Percentiles rank a stretch among this genome's conserved stretches.
Evolutionary conservation across 192 early-diverging fungal species (phyloP).

Genomic region (Podila minutissima): DNA sequence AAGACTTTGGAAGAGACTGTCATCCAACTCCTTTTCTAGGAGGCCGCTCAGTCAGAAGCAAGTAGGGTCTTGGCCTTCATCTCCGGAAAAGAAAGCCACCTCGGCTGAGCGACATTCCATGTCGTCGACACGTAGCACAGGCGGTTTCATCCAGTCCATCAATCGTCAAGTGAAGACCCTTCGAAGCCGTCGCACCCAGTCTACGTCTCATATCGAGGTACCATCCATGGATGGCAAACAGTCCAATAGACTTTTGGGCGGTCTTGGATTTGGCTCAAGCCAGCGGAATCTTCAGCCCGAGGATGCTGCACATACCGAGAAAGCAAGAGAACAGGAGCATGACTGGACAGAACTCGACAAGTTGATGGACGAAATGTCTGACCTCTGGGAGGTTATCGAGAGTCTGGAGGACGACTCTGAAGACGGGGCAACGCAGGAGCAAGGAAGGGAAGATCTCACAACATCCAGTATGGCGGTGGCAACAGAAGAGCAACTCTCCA

Average conservation of each 20-base stretch:
- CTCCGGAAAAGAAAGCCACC: slow-evolving; percentile 7
- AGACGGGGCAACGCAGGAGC: not conserved
- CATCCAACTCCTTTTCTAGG: slow-evolving; percentile 29
- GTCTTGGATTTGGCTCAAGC: slow-evolving; percentile 4
- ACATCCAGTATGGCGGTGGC: not conserved
- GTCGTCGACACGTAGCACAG: slow-evolving; percentile 8
- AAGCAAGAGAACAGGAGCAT: slow-evolving; percentile 16
- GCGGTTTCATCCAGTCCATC: slow-evolving; percentile 35
- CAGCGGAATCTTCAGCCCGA: not conserved
- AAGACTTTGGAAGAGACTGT: slow-evolving; percentile 35
- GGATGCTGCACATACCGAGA: not conserved
- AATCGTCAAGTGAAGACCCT: slow-evolving; percentile 42
- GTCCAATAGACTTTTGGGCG: not conserved
- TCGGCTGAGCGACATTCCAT: not conserved
- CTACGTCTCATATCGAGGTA: slow-evolving; percentile 43
- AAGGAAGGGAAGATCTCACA: not conserved
- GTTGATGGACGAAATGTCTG: slow-evolving; percentile 47
- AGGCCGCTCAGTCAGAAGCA: slow-evolving; percentile 1
- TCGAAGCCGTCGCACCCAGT: slow-evolving; percentile 39
- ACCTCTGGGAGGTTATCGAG: slow-evolving; percentile 15
- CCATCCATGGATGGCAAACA: not conserved
- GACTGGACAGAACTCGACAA: slow-evolving; percentile 42
- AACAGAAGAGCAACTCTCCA: not conserved
- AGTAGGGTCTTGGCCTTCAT: not conserved
- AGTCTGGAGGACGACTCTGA: slow-evolving; percentile 6